Evolutionary conservation across 1,284 basidiomycete genomes (phyloP).

Genomic region (Cutaneotrichosporon sp.): DNA sequence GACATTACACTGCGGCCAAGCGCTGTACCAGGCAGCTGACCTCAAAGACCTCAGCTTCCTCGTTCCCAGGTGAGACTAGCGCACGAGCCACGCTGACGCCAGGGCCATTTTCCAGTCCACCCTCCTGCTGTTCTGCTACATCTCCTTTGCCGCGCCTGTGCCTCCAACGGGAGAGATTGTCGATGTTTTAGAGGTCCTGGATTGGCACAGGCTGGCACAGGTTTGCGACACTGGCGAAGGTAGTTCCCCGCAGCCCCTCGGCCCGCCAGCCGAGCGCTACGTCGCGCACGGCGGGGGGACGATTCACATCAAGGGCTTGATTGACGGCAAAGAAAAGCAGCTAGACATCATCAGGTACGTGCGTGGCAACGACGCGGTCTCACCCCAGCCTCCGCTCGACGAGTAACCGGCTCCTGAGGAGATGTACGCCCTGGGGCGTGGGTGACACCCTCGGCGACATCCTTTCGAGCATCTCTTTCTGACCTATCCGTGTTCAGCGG

Average conservation of each 20-base stretch:
- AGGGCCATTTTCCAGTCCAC: slow-evolving; percentile 9
- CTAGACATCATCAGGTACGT: slow-evolving; percentile 12
- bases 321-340: slow-evolving; percentile 6
- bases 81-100: not conserved
- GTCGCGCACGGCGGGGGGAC: not conserved
- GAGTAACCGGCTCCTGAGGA: slow-evolving; percentile 8
- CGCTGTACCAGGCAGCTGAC: slow-evolving; percentile 2
- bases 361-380: not conserved
- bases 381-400: slow-evolving; percentile 10
- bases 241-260: not conserved
- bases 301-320: not conserved
- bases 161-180: not conserved
- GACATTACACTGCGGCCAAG: slow-evolving; percentile 1
- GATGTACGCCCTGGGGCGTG: slow-evolving; percentile 11
- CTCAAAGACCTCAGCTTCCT: slow-evolving; percentile 6
- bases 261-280: not conserved
- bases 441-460: slow-evolving; percentile 9
- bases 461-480: slow-evolving; percentile 4
- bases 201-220: slow-evolving; percentile 1
- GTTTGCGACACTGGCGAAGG: not conserved
- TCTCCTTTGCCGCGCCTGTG: not conserved
- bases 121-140: slow-evolving; percentile 5
- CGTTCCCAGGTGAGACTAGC: slow-evolving; percentile 3
- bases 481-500: not conserved
- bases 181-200: not conserved